Base-by-base conservation (phyloP, 2,329 filamentous ascomycete species). In the Fonsecaea pedrosoi region DNA sequence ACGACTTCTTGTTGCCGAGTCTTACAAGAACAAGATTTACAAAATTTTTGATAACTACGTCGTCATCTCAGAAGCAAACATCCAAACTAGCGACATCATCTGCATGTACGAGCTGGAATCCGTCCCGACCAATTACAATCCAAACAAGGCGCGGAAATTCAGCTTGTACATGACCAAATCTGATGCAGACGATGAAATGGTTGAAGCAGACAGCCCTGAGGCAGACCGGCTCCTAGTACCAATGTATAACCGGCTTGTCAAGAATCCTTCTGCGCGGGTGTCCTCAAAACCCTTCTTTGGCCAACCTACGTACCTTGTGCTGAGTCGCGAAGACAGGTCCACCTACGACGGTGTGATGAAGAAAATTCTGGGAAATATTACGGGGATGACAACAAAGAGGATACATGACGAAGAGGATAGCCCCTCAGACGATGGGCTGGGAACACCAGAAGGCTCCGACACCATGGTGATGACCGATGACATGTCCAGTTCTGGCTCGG, bases 21-120 rank as follows among this genome's bases (percentile, higher is more conserved):
- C 96, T 59, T 96, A 92, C 77, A 90, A 88, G 72, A 84, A 88
- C 72, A 92, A 90, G 72, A 94, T 97, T 78, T 98, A 94, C 82
- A 94, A 93, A 75, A 85, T 92, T 58, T 93, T 95, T 71, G 86
- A 92, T 30, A 91, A 97, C 73, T 81, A 80, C 7, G 83, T 84
- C 35, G 81, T 83, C 7, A 88, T 94, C 9, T 88, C 88, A 0
- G 93, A 97, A 64, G 87, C 89, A 56, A 81, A 81, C 59, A 94
- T 97, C 62, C 78, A 82, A 30, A 70, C 75, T 0, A 82, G 80
- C 25, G 90, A 91, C 65, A 86, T 90, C 63, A 82, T 91, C 55
- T 87, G 86, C 10, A 85, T 92, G 34, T 90, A 90, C 74, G 94
- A 99, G 78, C 78, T 98, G 7, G 92, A 96, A 67, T 82, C 85